phyloP scores from a whole-genome alignment of 208 protist genomes.

The Acanthamoeba castellanii region DNA sequence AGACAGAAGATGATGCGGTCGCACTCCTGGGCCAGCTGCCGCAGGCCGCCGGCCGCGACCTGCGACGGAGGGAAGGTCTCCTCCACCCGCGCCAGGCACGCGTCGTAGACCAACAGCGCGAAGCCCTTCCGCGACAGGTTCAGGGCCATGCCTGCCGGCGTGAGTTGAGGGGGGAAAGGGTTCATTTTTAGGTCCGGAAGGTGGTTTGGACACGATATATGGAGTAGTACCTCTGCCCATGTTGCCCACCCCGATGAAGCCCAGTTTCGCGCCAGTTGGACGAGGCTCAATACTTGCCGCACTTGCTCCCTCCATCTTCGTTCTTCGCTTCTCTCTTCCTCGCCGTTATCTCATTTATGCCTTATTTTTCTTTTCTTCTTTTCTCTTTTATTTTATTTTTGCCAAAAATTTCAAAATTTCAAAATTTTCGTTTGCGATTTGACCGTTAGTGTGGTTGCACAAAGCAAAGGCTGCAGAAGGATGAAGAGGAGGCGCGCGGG shows the following conservation, averaged over 20 bases:
- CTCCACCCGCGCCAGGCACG: not conserved
- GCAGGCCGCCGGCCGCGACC: not conserved
- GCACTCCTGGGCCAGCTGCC: not conserved
- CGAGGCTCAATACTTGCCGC: not conserved
- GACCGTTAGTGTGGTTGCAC: not conserved
- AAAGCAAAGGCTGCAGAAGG: too few relatives aligned
- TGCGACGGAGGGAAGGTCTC: not conserved
- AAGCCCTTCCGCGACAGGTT: not conserved
- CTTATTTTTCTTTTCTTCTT: too few relatives aligned
- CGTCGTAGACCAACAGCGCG: not conserved
- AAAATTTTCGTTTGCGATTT: not conserved
- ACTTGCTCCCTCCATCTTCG: not conserved
- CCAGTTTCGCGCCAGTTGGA: not conserved
- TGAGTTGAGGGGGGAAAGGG: not conserved
- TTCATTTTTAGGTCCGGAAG: not conserved
- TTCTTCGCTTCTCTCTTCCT: not conserved
- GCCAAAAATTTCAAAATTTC: not conserved
- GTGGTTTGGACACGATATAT: too few relatives aligned
- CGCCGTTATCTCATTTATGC: not conserved
- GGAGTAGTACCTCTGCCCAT: not conserved
- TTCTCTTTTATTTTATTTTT: not conserved
- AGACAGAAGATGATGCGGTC: not conserved
- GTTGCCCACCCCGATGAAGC: not conserved
- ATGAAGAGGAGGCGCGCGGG: conserved; percentile 23
- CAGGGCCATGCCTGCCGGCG: not conserved